Evolutionary conservation across 1,284 basidiomycete genomes (phyloP).

Genomic region (Fomitopsis schrenkii): DNA sequence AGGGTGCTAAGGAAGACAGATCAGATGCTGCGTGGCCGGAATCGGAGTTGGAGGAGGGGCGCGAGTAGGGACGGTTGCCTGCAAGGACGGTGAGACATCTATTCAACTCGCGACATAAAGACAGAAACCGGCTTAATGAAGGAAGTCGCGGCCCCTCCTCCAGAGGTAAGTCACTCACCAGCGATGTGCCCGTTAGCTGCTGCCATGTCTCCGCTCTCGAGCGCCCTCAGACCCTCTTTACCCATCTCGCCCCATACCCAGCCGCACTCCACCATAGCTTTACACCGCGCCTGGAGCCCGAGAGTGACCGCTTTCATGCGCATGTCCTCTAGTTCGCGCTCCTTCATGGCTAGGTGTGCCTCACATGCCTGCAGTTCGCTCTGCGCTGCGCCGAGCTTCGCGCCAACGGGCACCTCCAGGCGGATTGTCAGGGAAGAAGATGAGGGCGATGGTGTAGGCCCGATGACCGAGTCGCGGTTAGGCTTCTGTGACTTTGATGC

Average conservation of each 20-base stretch:
- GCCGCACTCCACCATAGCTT: constrained; percentile 63
- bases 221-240: constrained; percentile 43
- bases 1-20: constrained; percentile 36
- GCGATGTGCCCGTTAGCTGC: constrained; percentile 23
- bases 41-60: constrained; percentile 12
- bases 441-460: constrained; percentile 29
- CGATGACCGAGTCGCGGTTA: constrained; percentile 40
- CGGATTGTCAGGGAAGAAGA: constrained; percentile 31
- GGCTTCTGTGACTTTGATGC: constrained; percentile 57
- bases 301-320: constrained; percentile 51
- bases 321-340: constrained; percentile 52
- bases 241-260: constrained; percentile 65
- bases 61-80: constrained; percentile 12
- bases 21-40: constrained; percentile 26
- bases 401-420: constrained; percentile 28
- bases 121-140: not conserved
- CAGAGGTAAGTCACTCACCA: not conserved
- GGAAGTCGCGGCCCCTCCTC: not conserved
- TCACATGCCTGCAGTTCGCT: constrained; percentile 77
- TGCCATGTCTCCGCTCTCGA: constrained; percentile 29
- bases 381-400: constrained; percentile 64
- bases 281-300: constrained; percentile 57
- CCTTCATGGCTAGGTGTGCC: constrained; percentile 61
- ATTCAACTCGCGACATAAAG: not conserved
- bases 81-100: constrained; percentile 4